phyloP scores from a whole-genome alignment of 2,329 filamentous ascomycete genomes.

The Fusarium verticillioides region DNA sequence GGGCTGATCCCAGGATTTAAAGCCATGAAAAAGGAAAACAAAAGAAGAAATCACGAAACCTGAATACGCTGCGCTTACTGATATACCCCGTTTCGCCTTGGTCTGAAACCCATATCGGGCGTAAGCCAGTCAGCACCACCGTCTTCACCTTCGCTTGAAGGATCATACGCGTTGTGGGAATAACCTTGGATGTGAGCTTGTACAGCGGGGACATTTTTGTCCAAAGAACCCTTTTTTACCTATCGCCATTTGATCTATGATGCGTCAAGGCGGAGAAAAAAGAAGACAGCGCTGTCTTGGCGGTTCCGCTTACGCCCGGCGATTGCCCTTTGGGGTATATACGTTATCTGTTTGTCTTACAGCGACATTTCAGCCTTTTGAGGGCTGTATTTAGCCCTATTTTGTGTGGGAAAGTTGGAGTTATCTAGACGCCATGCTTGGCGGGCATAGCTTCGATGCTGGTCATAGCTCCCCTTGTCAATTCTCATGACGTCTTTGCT shows the following conservation, averaged over 20 bases:
- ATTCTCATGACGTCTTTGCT: conserved; percentile 27
- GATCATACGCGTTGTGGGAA: not conserved
- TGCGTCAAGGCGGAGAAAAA: not conserved
- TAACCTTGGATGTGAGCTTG: conserved; percentile 3
- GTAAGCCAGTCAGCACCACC: conserved; percentile 31
- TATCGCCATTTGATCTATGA: conserved; percentile 2
- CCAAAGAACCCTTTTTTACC: not conserved
- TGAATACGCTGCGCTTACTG: not conserved
- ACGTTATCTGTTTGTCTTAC: not conserved
- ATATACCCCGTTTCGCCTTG: conserved; percentile 1
- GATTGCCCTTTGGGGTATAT: conserved; percentile 25
- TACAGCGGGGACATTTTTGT: not conserved
- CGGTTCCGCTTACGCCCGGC: conserved; percentile 17
- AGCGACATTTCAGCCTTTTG: not conserved
- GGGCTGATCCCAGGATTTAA: conserved; percentile 25
- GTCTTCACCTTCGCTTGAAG: not conserved
- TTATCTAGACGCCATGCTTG: not conserved
- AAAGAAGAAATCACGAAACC: not conserved
- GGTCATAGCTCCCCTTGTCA: conserved; percentile 27
- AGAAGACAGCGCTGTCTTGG: not conserved
- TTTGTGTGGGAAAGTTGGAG: not conserved
- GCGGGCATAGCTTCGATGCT: not conserved
- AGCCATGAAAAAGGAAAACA: not conserved
- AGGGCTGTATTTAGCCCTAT: not conserved
- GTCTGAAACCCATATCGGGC: not conserved